Percentiles rank a stretch among this genome's conserved stretches.
These are phyloP conservation scores for Laetiporus sulphureus DNA, from an alignment of 1,284 basidiomycete species.

Conservation along the genomic window DNA sequence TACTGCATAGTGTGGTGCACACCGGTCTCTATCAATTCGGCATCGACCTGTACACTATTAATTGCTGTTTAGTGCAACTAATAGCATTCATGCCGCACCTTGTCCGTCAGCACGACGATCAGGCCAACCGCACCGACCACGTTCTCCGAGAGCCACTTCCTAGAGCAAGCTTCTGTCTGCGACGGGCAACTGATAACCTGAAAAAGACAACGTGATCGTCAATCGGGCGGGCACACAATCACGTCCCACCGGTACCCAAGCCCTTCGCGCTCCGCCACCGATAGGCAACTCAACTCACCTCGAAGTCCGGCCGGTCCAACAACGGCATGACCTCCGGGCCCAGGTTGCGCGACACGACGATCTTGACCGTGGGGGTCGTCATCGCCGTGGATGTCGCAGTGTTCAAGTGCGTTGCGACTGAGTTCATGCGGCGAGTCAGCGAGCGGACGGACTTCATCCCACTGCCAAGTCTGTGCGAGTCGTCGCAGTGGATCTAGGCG, in stretches of 20 bases:
- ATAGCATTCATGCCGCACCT: slow-evolving; percentile 35
- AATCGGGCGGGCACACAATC: no score
- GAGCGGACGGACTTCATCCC: slow-evolving; percentile 3
- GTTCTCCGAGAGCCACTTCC: slow-evolving; percentile 78
- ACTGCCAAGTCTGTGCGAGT: no score
- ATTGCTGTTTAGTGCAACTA: neutral
- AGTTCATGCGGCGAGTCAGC: slow-evolving; percentile 1
- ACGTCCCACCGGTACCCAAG: no score
- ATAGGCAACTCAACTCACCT: slow-evolving; percentile 39
- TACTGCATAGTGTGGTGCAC: slow-evolving; percentile 3
- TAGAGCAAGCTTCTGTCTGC: slow-evolving; percentile 55
- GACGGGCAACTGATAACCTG: slow-evolving; percentile 65
- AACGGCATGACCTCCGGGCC: slow-evolving; percentile 68
- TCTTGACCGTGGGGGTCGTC: slow-evolving; percentile 32
- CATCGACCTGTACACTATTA: slow-evolving; percentile 47
- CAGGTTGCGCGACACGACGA: slow-evolving; percentile 64
- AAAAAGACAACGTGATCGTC: no score
- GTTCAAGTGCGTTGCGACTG: slow-evolving; percentile 2
- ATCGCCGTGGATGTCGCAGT: no score
- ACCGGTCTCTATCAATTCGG: slow-evolving; percentile 69
- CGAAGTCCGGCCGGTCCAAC: slow-evolving; percentile 40
- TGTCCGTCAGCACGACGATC: slow-evolving; percentile 68
- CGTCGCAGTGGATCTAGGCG: no score
- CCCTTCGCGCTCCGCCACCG: no score
- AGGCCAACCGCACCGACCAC: slow-evolving; percentile 58